Percentiles rank a stretch among this genome's conserved stretches.
Evolutionary conservation across 768 basidiomycete species (phyloP).

Genomic region (Suillus sp.): DNA sequence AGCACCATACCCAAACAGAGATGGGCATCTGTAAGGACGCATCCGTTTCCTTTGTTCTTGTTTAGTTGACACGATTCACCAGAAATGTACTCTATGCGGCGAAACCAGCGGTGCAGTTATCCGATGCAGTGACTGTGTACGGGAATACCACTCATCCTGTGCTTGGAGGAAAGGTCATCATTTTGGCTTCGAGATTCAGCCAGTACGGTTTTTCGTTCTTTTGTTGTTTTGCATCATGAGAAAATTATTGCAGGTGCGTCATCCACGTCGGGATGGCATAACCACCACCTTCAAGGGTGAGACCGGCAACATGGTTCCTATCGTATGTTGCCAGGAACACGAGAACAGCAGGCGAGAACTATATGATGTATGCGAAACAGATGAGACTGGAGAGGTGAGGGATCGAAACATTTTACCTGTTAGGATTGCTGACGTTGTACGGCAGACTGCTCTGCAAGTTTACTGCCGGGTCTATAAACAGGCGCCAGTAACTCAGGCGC

Average conservation of each 20-base stretch:
- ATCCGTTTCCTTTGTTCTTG: constrained; percentile 10
- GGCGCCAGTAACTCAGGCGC: constrained; percentile 67
- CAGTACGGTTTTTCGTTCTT: constrained; percentile 47
- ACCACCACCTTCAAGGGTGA: constrained; percentile 77
- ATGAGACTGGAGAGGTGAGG: constrained; percentile 78
- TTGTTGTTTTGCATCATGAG: background rate
- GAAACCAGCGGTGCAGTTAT: constrained; percentile 76
- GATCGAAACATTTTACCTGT: background rate
- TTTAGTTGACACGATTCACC: constrained; percentile 14
- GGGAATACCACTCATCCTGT: constrained; percentile 85
- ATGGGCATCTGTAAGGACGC: constrained; percentile 68
- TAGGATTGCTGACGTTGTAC: constrained; percentile 2
- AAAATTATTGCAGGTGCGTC: constrained; percentile 60
- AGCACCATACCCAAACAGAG: constrained; percentile 69
- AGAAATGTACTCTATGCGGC: constrained; percentile 81
- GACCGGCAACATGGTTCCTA: constrained; percentile 75
- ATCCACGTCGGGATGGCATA: constrained; percentile 67
- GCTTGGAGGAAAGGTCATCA: constrained; percentile 83
- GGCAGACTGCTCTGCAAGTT: constrained; percentile 85
- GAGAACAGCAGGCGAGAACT: constrained; percentile 64
- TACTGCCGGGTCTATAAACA: constrained; percentile 88
- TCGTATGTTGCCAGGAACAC: constrained; percentile 81
- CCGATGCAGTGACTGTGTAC: constrained; percentile 79
- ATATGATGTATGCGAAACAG: constrained; percentile 83
- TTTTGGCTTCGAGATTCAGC: constrained; percentile 92